Evolutionary conservation across 2,329 filamentous ascomycete species (phyloP), one percentile per base, ranked within the genome.

Genomic region (Lojkania enalia): DNA sequence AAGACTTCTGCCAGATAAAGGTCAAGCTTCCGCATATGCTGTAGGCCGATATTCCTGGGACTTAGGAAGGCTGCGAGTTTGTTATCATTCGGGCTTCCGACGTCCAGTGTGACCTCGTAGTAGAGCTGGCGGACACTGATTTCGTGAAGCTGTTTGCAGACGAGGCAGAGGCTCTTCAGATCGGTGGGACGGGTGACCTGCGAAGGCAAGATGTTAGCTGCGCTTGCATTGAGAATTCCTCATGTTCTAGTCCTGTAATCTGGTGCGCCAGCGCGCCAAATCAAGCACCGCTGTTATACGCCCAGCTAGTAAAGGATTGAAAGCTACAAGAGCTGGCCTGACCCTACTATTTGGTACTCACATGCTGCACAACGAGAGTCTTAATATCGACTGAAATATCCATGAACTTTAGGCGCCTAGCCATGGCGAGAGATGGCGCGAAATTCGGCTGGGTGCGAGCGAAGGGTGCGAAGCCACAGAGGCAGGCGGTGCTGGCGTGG

Each of bases 121-220:
- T 78, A 78, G 21, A 78, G 69, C 36, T 65, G 61, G 42, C 71
- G 73, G 33, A 71, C 72, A 36, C 73, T 67, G 54, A 77, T 70
- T 21, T 74, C 61, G 58, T 76, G 74, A 15, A 77, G 63, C 44
- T 75, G 68, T 45, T 74, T 74, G 61, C 69, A 74, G 5, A 71
- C 68, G 27, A 77, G 71, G 49, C 74, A 77, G 33, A 77, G 58
- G 42, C 67, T 73, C 48, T 72, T 72, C 55, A 77, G 71, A 49
- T 77, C 73, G 46, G 71, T 73, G 3, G 74, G 75, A 13, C 74
- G 73, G 36, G 57, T 68, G 42, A 77, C 63, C 71, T 75, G 43
- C 12, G n/a, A n/a, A n/a, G n/a, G n/a, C n/a, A n/a, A n/a, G n/a
- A n/a, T n/a, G n/a, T n/a, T n/a, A n/a, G n/a, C n/a, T n/a, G n/a